Percentiles rank a stretch among this genome's conserved stretches.
phyloP scores from a whole-genome alignment of 1,139 yeast species.

The Pichia sp. region DNA sequence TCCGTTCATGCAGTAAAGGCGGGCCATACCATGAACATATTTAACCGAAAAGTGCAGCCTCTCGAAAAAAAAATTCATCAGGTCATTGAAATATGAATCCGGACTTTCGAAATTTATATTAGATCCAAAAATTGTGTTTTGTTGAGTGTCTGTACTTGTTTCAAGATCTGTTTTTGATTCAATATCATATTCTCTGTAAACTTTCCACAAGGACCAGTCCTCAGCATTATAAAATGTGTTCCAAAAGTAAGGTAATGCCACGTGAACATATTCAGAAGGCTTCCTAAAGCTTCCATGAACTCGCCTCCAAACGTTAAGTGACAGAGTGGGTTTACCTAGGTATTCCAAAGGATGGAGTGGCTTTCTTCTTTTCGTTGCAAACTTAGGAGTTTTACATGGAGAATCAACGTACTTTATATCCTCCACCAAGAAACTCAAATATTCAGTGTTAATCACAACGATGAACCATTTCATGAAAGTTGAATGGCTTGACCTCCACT shows the following conservation, averaged over 20 bases:
- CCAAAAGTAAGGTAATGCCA: slow-evolving; percentile 99
- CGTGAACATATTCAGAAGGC: slow-evolving; percentile 57
- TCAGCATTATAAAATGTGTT: slow-evolving; percentile 78
- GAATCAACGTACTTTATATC: slow-evolving; percentile 41
- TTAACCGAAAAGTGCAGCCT: slow-evolving; percentile 31
- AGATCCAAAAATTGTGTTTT: too few species aligned
- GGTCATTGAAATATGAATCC: slow-evolving; percentile 97
- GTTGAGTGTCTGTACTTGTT: too few species aligned
- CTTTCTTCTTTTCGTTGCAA: slow-evolving; percentile 29
- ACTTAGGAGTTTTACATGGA: slow-evolving; percentile 67
- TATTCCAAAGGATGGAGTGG: slow-evolving; percentile 78
- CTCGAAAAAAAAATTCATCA: too few species aligned
- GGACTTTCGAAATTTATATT: slow-evolving; percentile 97
- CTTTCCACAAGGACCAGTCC: slow-evolving; percentile 95
- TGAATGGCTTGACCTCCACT: slow-evolving; percentile 77
- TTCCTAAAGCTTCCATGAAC: neutral
- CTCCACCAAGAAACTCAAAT: slow-evolving; percentile 49
- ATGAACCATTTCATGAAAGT: slow-evolving; percentile 80
- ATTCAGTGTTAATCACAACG: slow-evolving; percentile 57
- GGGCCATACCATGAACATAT: neutral
- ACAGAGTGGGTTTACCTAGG: slow-evolving; percentile 66
- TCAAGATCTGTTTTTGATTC: too few species aligned
- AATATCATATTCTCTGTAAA: too few species aligned
- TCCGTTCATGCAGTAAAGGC: neutral
- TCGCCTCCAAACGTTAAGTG: slow-evolving; percentile 95